Percentiles rank a stretch among this genome's conserved stretches.
phyloP scores from a whole-genome alignment of 352 stramenopile species.

The Plasmopara muralis region DNA sequence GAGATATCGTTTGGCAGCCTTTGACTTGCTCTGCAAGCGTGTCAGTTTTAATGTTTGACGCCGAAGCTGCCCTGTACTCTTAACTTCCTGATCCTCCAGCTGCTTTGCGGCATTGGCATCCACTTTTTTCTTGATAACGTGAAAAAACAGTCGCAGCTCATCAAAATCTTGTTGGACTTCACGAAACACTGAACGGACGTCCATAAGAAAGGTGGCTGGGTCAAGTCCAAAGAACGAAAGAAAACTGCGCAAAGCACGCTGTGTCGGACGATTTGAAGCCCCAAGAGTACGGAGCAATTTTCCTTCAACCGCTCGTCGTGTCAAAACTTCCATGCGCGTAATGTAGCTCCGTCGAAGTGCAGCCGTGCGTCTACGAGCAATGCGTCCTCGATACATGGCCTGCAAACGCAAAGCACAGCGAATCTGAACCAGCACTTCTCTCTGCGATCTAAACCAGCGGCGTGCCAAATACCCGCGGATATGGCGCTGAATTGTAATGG shows the following conservation, averaged over 20 bases:
- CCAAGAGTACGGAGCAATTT: constrained; percentile 52
- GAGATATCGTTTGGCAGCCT: constrained; percentile 51
- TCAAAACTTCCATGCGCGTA: constrained; percentile 68
- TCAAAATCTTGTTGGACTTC: constrained; percentile 72
- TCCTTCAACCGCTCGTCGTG: constrained; percentile 52
- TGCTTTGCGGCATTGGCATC: constrained; percentile 28
- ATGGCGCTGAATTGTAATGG: constrained; percentile 65
- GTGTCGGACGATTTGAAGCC: constrained; percentile 46
- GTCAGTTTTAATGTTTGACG: constrained; percentile 14
- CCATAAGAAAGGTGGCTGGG: constrained; percentile 62
- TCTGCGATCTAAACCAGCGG: constrained; percentile 48
- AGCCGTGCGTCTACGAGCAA: constrained; percentile 51
- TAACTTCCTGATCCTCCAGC: constrained; percentile 6
- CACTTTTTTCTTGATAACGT: constrained; percentile 50
- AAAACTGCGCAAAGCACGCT: constrained; percentile 56
- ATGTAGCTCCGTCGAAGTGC: constrained; percentile 68
- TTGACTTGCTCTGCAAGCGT: constrained; percentile 32
- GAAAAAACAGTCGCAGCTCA: constrained; percentile 53
- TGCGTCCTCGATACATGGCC: constrained; percentile 63
- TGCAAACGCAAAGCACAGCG: constrained; percentile 51
- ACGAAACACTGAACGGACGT: constrained; percentile 49
- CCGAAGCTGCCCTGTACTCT: constrained; percentile 5
- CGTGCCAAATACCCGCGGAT: constrained; percentile 51
- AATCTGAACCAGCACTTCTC: constrained; percentile 41
- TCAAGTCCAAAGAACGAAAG: constrained; percentile 74